phyloP scores from a whole-genome alignment of 2,329 filamentous ascomycete genomes.

The Epichloe typhina region DNA sequence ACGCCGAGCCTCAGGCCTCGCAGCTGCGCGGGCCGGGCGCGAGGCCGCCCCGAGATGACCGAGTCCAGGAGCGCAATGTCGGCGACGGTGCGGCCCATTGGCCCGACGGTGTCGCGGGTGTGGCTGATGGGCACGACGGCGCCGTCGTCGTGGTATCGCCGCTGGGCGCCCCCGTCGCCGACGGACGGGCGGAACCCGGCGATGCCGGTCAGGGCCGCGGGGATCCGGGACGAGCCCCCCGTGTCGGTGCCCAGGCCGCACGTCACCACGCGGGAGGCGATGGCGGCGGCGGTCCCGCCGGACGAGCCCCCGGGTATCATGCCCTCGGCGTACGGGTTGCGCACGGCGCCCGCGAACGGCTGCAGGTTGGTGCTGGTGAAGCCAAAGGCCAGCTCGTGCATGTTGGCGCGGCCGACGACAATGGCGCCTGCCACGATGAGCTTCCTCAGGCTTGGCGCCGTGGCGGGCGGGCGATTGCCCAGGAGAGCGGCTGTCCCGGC shows the following conservation, averaged over 20 bases:
- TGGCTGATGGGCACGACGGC: slow-evolving; percentile 50
- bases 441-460: slow-evolving; percentile 9
- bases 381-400: slow-evolving; percentile 22
- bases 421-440: slow-evolving; percentile 15
- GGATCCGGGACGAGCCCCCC: slow-evolving; percentile 10
- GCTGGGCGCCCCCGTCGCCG: slow-evolving; percentile 7
- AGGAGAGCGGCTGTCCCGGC: slow-evolving; percentile 8
- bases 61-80: slow-evolving; percentile 52
- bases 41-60: slow-evolving; percentile 42
- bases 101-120: slow-evolving; percentile 53
- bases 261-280: slow-evolving; percentile 9
- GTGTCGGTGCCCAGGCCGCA: slow-evolving; percentile 12
- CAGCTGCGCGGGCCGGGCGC: slow-evolving; percentile 1
- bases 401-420: slow-evolving; percentile 37
- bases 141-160: slow-evolving; percentile 6
- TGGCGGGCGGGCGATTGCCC: slow-evolving; percentile 3
- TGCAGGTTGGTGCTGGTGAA: slow-evolving; percentile 10
- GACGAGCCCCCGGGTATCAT: slow-evolving; percentile 12
- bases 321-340: slow-evolving; percentile 7
- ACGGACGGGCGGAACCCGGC: slow-evolving; percentile 10
- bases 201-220: slow-evolving; percentile 10
- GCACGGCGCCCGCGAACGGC: slow-evolving; percentile 8
- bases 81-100: slow-evolving; percentile 49
- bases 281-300: slow-evolving; percentile 9
- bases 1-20: slow-evolving; percentile 6